A percentile compares a stretch with the other conserved stretches of the same genome.
These are phyloP conservation scores for Tetraselmis striata DNA, from an alignment of 139 green algal species.

Conservation along the genomic window DNA sequence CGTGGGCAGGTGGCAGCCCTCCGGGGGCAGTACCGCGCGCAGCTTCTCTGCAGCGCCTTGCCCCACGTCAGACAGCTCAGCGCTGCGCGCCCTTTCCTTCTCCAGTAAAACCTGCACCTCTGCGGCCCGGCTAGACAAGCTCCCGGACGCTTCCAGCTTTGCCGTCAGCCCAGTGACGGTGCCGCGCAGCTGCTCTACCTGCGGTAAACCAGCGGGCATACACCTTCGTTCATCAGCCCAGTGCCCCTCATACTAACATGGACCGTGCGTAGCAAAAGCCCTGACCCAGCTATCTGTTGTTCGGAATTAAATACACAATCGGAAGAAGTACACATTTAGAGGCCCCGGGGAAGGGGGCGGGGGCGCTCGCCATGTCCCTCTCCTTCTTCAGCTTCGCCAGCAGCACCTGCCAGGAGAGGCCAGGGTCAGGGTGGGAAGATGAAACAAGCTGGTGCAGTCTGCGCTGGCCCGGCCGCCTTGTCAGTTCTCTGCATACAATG, in stretches of 20 bases:
- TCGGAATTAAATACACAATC: not conserved
- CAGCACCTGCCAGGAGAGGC: too few species aligned
- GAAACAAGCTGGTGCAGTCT: too few species aligned
- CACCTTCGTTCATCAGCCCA: not conserved
- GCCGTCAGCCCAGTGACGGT: not conserved
- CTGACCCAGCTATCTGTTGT: not conserved
- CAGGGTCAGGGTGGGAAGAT: too few species aligned
- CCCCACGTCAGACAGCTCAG: not conserved
- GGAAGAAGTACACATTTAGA: too few species aligned
- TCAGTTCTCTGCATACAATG: too few species aligned
- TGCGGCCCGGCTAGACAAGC: not conserved
- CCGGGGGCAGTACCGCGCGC: not conserved
- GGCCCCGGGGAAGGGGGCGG: too few species aligned
- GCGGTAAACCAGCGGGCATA: not conserved
- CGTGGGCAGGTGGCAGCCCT: too few species aligned
- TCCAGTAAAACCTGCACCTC: not conserved
- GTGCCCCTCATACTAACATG: not conserved
- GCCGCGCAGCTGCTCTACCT: not conserved
- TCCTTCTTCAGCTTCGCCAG: not conserved
- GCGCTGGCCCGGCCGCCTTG: too few species aligned
- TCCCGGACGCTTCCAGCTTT: not conserved
- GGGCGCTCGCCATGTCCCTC: not conserved
- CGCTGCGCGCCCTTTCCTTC: not conserved
- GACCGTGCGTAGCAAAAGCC: not conserved
- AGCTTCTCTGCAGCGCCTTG: not conserved